Evolutionary conservation across 2,329 filamentous ascomycete species (phyloP).

Genomic region (Pleurostoma richardsiae): DNA sequence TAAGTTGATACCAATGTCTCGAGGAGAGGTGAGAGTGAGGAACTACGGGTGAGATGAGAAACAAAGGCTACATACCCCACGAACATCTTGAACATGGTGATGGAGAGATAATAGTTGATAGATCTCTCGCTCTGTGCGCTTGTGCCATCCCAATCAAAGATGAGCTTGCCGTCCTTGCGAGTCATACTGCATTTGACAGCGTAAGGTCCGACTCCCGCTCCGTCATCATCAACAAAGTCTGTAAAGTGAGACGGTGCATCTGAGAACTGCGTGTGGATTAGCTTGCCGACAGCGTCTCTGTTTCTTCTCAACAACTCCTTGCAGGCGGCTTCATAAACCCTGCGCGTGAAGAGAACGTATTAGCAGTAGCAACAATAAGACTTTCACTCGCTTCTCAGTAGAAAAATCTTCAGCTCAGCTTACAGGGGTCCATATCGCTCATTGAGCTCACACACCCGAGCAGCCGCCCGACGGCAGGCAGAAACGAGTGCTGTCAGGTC

Average conservation of each 20-base stretch:
- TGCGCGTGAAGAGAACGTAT: not conserved
- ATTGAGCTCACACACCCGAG: slow-evolving; percentile 37
- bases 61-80: slow-evolving; percentile 21
- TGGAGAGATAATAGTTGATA: slow-evolving; percentile 43
- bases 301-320: slow-evolving; percentile 37
- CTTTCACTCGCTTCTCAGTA: too few species aligned
- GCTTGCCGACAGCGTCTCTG: slow-evolving; percentile 33
- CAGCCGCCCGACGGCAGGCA: slow-evolving; percentile 36
- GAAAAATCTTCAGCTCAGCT: not conserved
- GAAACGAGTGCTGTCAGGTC: slow-evolving; percentile 41
- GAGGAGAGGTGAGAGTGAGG: too few species aligned
- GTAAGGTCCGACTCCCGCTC: slow-evolving; percentile 37
- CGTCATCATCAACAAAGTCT: slow-evolving; percentile 44
- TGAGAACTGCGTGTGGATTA: slow-evolving; percentile 39
- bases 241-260: slow-evolving; percentile 35
- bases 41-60: too few species aligned
- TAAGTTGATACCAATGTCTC: too few species aligned
- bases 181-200: slow-evolving; percentile 41
- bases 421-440: slow-evolving; percentile 33
- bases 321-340: slow-evolving; percentile 37
- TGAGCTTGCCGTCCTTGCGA: slow-evolving; percentile 32
- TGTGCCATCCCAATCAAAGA: slow-evolving; percentile 43
- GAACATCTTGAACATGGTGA: slow-evolving; percentile 47
- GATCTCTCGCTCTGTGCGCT: slow-evolving; percentile 37
- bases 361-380: too few species aligned